Evolutionary conservation across 2,329 filamentous ascomycete species (phyloP).

Genomic region (Camptophora hylomeconis): DNA sequence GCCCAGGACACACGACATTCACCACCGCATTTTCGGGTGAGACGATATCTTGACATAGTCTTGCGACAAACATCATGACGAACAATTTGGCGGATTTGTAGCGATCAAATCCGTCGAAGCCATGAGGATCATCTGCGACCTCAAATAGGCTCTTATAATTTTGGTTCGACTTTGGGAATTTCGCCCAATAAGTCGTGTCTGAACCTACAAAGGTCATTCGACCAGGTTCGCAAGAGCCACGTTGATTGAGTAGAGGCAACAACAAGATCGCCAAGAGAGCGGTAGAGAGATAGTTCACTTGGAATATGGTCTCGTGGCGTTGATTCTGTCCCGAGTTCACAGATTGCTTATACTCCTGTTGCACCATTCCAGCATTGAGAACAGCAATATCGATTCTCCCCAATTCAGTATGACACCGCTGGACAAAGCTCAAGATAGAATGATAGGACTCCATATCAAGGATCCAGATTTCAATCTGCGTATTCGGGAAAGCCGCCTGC

Average conservation of each 20-base stretch:
- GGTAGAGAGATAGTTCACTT: slow-evolving; percentile 22
- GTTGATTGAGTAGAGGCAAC: slow-evolving; percentile 20
- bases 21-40: slow-evolving; percentile 29
- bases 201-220: slow-evolving; percentile 13
- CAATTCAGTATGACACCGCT: slow-evolving; percentile 23
- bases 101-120: slow-evolving; percentile 12
- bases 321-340: slow-evolving; percentile 22
- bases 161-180: slow-evolving; percentile 11
- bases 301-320: slow-evolving; percentile 30
- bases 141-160: slow-evolving; percentile 16
- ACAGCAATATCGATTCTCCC: slow-evolving; percentile 31
- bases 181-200: slow-evolving; percentile 12
- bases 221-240: slow-evolving; percentile 9
- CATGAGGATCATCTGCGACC: slow-evolving; percentile 20
- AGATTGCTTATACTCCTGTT: slow-evolving; percentile 11
- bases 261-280: slow-evolving; percentile 17
- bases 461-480: slow-evolving; percentile 35
- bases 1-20: slow-evolving; percentile 36
- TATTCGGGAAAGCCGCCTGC: slow-evolving; percentile 23
- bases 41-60: slow-evolving; percentile 26
- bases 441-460: slow-evolving; percentile 37
- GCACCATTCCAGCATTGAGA: slow-evolving; percentile 31
- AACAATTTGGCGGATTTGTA: slow-evolving; percentile 24
- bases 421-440: slow-evolving; percentile 32
- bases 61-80: slow-evolving; percentile 24